phyloP scores from a whole-genome alignment of 179 eudicot species.

The Nepenthes alata region DNA sequence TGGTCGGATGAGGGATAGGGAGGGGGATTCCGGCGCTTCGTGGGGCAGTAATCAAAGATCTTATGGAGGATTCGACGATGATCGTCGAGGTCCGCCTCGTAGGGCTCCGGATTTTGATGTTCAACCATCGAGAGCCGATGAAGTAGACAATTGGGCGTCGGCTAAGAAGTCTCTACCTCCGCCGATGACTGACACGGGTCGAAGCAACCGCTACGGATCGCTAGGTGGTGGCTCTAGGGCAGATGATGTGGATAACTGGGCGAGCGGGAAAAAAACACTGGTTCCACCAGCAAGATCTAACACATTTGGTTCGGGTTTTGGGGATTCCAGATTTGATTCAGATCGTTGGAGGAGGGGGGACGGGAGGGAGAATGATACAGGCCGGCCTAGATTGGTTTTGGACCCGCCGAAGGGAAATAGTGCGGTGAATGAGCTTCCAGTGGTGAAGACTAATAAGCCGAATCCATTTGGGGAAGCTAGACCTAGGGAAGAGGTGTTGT shows the following conservation, averaged over 20 bases:
- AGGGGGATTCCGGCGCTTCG: conserved; percentile 13
- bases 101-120: conserved; percentile 39
- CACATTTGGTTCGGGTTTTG: conserved; percentile 38
- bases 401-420: conserved; percentile 20
- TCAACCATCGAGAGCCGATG: conserved; percentile 53
- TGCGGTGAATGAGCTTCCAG: conserved; percentile 10
- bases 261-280: conserved; percentile 17
- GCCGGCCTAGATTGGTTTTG: conserved; percentile 23
- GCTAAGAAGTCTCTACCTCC: conserved; percentile 27
- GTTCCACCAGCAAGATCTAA: conserved; percentile 21
- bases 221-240: conserved; percentile 59
- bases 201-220: conserved; percentile 25
- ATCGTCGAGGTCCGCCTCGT: conserved; percentile 22
- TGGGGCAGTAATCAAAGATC: conserved; percentile 26
- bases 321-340: conserved; percentile 43
- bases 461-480: conserved; percentile 88
- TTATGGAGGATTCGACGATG: conserved; percentile 51
- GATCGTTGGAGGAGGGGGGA: conserved; percentile 25
- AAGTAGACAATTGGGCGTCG: conserved; percentile 65
- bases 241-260: conserved; percentile 68
- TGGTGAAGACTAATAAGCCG: conserved; percentile 29
- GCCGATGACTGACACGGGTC: conserved; percentile 12
- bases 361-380: conserved; percentile 10
- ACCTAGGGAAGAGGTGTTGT: conserved; percentile 87
- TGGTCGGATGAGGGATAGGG: conserved; percentile 16